Base-by-base conservation (phyloP, 257 asterid species). In the Solanum ahanhuiri region DNA sequence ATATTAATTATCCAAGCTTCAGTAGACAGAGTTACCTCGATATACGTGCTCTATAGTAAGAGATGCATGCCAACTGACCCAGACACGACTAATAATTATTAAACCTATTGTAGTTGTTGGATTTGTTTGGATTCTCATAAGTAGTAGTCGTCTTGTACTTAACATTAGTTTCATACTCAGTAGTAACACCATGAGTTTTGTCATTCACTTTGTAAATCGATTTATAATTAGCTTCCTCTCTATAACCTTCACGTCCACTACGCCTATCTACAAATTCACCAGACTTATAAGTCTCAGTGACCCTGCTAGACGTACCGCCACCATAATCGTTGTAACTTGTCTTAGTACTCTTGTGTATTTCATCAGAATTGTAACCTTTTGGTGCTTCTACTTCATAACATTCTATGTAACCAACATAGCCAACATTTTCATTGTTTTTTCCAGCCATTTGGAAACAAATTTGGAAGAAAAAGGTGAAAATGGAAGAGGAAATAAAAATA, bases 141-240 rank as follows among this genome's bases (percentile, higher is more conserved):
- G 90, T 86, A 43, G 86, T 88, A 12, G 69, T 51, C 25, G 70
- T 81, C 86, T 86, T 88, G n/a, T 22, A 81, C 86, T 86, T 89
- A 4, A 87, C 89, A 57, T 57, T 28, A 45, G 90, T 86, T 81
- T 87, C 86, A 22, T 77, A 87, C 81, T 83, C 85, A 18, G 88
- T 86, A 14, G 88, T 89, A 75, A 17, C 14, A 1, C 90, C 90
- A 1, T 41, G 57, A 9, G 17, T 14, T 35, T 83, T 83, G 73
- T 89, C 87, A 43, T 67, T 66, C 14, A 85, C 67, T 73, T 86
- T 89, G 6, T 39, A 12, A 9, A 67, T 67, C 4, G 88, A 67
- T 12, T 87, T 66, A 31, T 72, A 85, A 12, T 31, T 73, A 14
- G 70, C 71, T 60, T 87, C 89, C 33, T 87, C 79, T 81, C 84